These are phyloP conservation scores for Talaromyces sp. DNA, from an alignment of 2,329 filamentous ascomycete genomes.

Conservation along the genomic window DNA sequence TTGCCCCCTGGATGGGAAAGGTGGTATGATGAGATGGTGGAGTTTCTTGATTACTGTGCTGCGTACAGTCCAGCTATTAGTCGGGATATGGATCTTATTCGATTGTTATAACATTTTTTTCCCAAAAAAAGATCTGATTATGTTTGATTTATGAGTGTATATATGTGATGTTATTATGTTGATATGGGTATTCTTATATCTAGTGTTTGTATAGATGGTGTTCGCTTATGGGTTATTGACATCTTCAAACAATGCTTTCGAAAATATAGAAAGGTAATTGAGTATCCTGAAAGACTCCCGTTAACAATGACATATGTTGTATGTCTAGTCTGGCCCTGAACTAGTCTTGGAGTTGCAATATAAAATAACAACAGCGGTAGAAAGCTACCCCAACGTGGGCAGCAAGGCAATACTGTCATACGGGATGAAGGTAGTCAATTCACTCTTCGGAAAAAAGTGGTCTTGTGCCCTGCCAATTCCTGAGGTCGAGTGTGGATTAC, in stretches of 20 bases:
- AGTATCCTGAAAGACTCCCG: background rate
- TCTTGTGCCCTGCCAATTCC: too few relatives aligned
- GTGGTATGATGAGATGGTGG: conserved; percentile 42
- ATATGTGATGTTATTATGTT: background rate
- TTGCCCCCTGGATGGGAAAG: conserved; percentile 40
- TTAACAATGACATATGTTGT: background rate
- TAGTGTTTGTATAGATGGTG: background rate
- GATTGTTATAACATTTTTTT: conserved; percentile 20
- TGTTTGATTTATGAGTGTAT: background rate
- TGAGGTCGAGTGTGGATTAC: too few relatives aligned
- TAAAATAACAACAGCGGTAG: background rate
- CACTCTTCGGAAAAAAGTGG: too few relatives aligned
- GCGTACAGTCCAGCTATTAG: conserved; percentile 38
- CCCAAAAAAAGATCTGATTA: background rate
- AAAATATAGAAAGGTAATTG: background rate
- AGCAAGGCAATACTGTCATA: too few relatives aligned
- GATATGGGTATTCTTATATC: background rate
- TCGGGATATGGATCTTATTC: conserved; percentile 39
- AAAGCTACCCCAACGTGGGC: background rate
- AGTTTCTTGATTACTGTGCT: conserved; percentile 39
- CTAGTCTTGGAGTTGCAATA: background rate
- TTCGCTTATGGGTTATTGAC: background rate
- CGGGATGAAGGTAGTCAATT: background rate
- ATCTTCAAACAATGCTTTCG: background rate
- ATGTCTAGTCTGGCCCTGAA: background rate